phyloP scores from a whole-genome alignment of 2,329 filamentous ascomycete genomes.

The Aureobasidium lini region DNA sequence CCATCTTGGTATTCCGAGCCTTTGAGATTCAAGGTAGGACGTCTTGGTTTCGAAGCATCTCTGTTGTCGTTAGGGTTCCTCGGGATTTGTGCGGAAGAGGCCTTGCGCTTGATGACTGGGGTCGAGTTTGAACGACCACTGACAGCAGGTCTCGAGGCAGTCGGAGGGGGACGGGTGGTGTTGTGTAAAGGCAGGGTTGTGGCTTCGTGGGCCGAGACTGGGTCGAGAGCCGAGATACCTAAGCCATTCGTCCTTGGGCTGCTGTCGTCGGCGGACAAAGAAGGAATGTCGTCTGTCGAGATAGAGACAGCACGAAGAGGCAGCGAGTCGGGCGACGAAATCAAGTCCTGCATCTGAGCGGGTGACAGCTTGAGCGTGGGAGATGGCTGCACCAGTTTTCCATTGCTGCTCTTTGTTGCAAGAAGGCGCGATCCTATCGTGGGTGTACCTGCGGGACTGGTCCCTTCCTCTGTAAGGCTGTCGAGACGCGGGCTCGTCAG shows the following conservation, averaged over 20 bases:
- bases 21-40: constrained; percentile 25
- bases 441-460: not conserved
- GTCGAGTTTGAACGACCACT: constrained; percentile 29
- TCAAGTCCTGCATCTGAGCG: constrained; percentile 48
- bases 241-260: not conserved
- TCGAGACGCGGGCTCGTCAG: not conserved
- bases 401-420: not conserved
- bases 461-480: not conserved
- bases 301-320: constrained; percentile 38
- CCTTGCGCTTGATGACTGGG: constrained; percentile 31
- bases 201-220: not conserved
- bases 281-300: constrained; percentile 25
- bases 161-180: not conserved
- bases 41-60: constrained; percentile 14
- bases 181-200: constrained; percentile 21
- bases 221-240: not conserved
- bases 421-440: not conserved
- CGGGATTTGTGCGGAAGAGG: constrained; percentile 15
- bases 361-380: constrained; percentile 46
- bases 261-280: constrained; percentile 16
- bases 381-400: constrained; percentile 25
- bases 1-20: constrained; percentile 24
- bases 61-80: constrained; percentile 10
- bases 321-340: constrained; percentile 47
- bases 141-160: not conserved